Evolutionary conservation across 306 rosid genomes (phyloP).

Genomic region (Castanospermum australe): DNA sequence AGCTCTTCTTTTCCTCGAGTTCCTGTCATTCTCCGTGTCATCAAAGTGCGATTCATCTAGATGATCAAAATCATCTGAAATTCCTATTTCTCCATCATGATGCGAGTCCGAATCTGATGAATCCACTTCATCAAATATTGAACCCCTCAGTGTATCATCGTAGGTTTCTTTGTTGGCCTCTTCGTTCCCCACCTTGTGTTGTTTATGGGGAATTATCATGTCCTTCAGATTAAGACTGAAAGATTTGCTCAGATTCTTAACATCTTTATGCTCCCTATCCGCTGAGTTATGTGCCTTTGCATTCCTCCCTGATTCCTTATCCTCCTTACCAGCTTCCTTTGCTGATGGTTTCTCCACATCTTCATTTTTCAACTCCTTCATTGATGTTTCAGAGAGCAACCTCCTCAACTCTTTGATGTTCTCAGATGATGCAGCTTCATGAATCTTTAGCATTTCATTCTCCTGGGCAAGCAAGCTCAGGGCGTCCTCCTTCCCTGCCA

Average conservation of each 20-base stretch:
- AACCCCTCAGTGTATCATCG: constrained; percentile 49
- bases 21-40: constrained; percentile 48
- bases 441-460: constrained; percentile 57
- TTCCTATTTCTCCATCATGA: constrained; percentile 40
- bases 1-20: constrained; percentile 73
- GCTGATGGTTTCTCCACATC: constrained; percentile 33
- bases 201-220: constrained; percentile 39
- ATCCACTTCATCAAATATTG: constrained; percentile 56
- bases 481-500: constrained; percentile 41
- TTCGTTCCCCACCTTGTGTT: constrained; percentile 34
- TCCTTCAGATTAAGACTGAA: constrained; percentile 46
- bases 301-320: constrained; percentile 30
- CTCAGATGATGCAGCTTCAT: constrained; percentile 65
- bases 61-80: constrained; percentile 47
- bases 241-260: constrained; percentile 34
- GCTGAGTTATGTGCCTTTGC: constrained; percentile 10
- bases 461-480: constrained; percentile 48
- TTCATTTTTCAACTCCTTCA: constrained; percentile 36
- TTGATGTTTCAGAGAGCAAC: constrained; percentile 51
- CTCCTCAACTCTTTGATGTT: constrained; percentile 63
- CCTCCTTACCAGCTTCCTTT: constrained; percentile 39
- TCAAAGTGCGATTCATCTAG: constrained; percentile 49
- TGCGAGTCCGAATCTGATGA: constrained; percentile 44
- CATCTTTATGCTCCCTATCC: constrained; percentile 35
- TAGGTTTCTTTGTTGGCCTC: constrained; percentile 35